These are phyloP conservation scores for Chrysochromulina parva DNA, from an alignment of 78 protist species.

Conservation along the genomic window DNA sequence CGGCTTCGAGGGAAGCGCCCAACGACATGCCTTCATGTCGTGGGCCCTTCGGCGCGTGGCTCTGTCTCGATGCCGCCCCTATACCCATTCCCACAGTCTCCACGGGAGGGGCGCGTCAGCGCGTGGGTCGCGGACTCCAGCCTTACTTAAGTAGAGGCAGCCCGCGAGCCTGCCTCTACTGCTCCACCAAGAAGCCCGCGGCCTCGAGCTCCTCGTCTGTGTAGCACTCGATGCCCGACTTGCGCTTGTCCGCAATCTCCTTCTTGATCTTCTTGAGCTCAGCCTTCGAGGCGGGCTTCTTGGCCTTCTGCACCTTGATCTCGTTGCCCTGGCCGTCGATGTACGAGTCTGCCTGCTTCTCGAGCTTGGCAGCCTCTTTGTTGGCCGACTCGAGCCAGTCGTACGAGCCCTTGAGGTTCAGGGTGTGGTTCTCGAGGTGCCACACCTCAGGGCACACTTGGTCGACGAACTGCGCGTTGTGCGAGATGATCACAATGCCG, in stretches of 20 bases:
- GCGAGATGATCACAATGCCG: constrained; percentile 55
- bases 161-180: not conserved
- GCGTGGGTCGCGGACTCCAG: too few relatives aligned
- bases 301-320: constrained; percentile 23
- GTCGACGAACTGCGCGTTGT: constrained; percentile 49
- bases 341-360: not conserved
- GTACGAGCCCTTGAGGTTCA: constrained; percentile 43
- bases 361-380: not conserved
- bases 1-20: too few relatives aligned
- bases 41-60: too few relatives aligned
- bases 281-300: constrained; percentile 21
- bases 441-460: constrained; percentile 52
- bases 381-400: constrained; percentile 16
- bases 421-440: constrained; percentile 51
- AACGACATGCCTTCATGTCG: too few relatives aligned
- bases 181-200: not conserved
- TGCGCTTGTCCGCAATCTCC: constrained; percentile 15
- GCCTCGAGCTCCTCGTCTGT: constrained; percentile 44
- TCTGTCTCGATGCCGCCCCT: too few relatives aligned
- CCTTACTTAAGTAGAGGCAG: too few relatives aligned
- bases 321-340: constrained; percentile 56
- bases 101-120: too few relatives aligned
- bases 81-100: too few relatives aligned
- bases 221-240: constrained; percentile 37
- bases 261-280: constrained; percentile 45